These are phyloP conservation scores for Phyllachora maydis DNA, from an alignment of 2,329 filamentous ascomycete genomes.

Conservation along the genomic window DNA sequence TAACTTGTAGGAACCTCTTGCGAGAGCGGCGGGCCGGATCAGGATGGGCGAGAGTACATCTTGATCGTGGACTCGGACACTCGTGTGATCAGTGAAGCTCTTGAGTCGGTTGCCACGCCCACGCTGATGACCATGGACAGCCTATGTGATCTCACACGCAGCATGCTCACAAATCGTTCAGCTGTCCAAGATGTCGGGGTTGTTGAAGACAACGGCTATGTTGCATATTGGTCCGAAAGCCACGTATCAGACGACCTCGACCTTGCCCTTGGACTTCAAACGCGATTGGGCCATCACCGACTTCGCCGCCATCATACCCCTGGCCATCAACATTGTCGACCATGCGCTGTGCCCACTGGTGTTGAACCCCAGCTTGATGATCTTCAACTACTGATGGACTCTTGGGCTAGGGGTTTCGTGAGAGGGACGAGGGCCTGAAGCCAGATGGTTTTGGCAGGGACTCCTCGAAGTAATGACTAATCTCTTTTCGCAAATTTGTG, in stretches of 20 bases:
- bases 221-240: conserved; percentile 45
- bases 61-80: conserved; percentile 50
- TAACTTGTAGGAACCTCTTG: too few species aligned
- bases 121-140: too few species aligned
- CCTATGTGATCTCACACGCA: too few species aligned
- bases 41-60: conserved; percentile 42
- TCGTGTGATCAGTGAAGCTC: conserved; percentile 19
- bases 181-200: conserved; percentile 15
- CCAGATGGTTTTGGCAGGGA: too few species aligned
- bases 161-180: too few species aligned
- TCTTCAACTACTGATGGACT: conserved; percentile 2
- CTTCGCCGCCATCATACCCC: conserved; percentile 36
- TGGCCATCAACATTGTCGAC: conserved; percentile 25
- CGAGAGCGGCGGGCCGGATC: conserved; percentile 37
- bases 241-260: conserved; percentile 67
- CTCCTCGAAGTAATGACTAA: too few species aligned
- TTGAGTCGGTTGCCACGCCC: too few species aligned
- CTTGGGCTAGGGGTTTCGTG: too few species aligned
- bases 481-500: too few species aligned
- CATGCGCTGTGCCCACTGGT: conserved; percentile 21
- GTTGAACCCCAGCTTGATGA: conserved; percentile 3
- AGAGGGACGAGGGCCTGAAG: too few species aligned
- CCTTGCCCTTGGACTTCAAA: conserved; percentile 52
- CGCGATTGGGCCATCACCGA: conserved; percentile 30
- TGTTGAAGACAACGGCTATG: conserved; percentile 32